Conservation (phyloP, 768 basidiomycete genomes). For the Postia placenta region DNA sequence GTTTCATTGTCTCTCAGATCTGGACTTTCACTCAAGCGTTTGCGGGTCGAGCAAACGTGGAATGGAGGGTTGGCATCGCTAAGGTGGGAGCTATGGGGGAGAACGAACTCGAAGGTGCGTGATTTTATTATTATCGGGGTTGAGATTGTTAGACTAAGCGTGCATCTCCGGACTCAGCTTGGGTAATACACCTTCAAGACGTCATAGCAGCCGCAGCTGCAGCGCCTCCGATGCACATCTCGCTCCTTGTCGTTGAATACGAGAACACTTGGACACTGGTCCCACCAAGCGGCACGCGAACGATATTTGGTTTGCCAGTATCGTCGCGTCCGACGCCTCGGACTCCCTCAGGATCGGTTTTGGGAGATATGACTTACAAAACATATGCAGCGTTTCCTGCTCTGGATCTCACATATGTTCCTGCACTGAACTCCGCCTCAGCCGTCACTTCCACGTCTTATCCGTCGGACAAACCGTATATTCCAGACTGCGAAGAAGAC, state of each 20-base stretch:
- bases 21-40: slow-evolving; percentile 67
- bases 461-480: slow-evolving; percentile 21
- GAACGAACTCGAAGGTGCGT: slow-evolving; percentile 62
- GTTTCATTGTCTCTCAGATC: slow-evolving; percentile 49
- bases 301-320: neutral
- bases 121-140: neutral
- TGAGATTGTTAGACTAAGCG: no score
- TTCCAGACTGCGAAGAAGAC: slow-evolving; percentile 22
- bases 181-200: slow-evolving; percentile 48
- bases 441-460: slow-evolving; percentile 32
- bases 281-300: slow-evolving; percentile 19
- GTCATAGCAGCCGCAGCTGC: slow-evolving; percentile 32
- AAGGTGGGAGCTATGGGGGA: slow-evolving; percentile 58
- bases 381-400: slow-evolving; percentile 45
- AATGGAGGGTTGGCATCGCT: slow-evolving; percentile 75
- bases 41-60: slow-evolving; percentile 59
- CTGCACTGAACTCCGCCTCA: neutral
- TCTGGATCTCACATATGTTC: neutral
- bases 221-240: slow-evolving; percentile 52
- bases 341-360: slow-evolving; percentile 5
- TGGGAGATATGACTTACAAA: slow-evolving; percentile 15
- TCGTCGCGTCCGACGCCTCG: slow-evolving; percentile 3
- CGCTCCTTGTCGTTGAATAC: slow-evolving; percentile 53
- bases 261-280: slow-evolving; percentile 57
- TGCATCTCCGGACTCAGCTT: slow-evolving; percentile 52